phyloP scores from a whole-genome alignment of 2,329 filamentous ascomycete species.

The Exophiala calicioides region DNA sequence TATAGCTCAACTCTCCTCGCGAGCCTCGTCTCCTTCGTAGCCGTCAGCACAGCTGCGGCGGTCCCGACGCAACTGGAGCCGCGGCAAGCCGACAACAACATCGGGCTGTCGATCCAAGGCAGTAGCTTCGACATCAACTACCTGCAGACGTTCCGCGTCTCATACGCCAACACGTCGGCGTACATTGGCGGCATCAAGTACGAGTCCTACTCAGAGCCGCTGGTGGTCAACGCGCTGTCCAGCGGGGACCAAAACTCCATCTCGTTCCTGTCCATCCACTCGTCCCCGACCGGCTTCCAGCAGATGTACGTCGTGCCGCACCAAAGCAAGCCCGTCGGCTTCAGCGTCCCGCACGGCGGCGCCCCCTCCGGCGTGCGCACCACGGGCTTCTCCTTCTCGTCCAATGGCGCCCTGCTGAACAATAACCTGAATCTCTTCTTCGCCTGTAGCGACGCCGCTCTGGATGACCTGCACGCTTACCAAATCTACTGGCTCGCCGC shows the following conservation, averaged over 20 bases:
- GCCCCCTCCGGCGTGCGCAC: slow-evolving; percentile 12
- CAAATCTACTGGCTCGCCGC: slow-evolving; percentile 17
- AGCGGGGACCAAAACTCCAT: slow-evolving; percentile 5
- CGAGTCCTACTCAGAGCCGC: slow-evolving; percentile 16
- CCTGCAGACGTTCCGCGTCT: slow-evolving; percentile 15
- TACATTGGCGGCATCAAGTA: slow-evolving; percentile 22
- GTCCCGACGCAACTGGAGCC: background rate
- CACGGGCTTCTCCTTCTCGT: slow-evolving; percentile 8
- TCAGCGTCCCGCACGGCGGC: slow-evolving; percentile 16
- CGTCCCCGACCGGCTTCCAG: slow-evolving; percentile 15
- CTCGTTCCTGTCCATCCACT: slow-evolving; percentile 17
- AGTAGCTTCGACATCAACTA: slow-evolving; percentile 17
- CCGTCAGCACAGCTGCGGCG: background rate
- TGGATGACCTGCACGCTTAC: slow-evolving; percentile 7
- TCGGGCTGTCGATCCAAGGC: slow-evolving; percentile 3
- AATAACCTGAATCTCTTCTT: slow-evolving; percentile 13
- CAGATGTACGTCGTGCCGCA: slow-evolving; percentile 11
- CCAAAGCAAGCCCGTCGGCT: slow-evolving; percentile 13
- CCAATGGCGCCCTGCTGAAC: slow-evolving; percentile 7
- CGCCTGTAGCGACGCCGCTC: slow-evolving; percentile 13
- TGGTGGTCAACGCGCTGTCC: slow-evolving; percentile 4
- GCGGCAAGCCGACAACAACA: slow-evolving; percentile 3
- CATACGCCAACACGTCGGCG: slow-evolving; percentile 21
- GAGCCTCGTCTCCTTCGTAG: background rate
- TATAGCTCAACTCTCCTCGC: too few species aligned